Evolutionary conservation across 441 rosid genomes (phyloP).

Genomic region (Hypseocharis bilobata): DNA sequence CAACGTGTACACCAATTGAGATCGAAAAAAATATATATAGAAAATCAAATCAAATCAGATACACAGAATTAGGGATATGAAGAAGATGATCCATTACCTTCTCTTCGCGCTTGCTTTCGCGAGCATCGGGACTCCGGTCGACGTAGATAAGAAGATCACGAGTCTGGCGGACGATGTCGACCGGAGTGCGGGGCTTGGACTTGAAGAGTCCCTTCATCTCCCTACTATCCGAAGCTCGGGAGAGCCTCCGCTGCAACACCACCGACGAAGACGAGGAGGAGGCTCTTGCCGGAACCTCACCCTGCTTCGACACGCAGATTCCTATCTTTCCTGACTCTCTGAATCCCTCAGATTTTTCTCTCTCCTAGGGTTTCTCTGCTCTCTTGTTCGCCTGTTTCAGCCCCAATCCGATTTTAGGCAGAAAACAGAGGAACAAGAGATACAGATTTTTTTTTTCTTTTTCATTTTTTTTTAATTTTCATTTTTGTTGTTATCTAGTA

Average conservation of each 20-base stretch:
- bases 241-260: slow-evolving; percentile 33
- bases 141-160: slow-evolving; percentile 68
- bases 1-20: too few species aligned
- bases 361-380: neutral
- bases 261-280: slow-evolving; percentile 15
- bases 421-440: neutral
- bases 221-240: slow-evolving; percentile 14
- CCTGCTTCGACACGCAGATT: slow-evolving; percentile 42
- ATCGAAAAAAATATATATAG: neutral
- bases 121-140: slow-evolving; percentile 37
- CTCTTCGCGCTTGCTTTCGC: slow-evolving; percentile 72
- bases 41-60: neutral
- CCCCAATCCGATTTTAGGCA: neutral
- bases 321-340: slow-evolving; percentile 37
- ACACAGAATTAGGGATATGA: too few species aligned
- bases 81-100: slow-evolving; percentile 37
- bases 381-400: neutral
- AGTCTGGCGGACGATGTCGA: slow-evolving; percentile 72
- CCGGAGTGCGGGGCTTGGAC: slow-evolving; percentile 82
- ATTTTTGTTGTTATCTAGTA: too few species aligned
- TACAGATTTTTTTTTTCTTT: neutral
- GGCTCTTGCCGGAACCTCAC: slow-evolving; percentile 28
- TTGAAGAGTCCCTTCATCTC: slow-evolving; percentile 88
- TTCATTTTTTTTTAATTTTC: neutral
- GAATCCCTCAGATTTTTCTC: neutral